Percentiles rank a stretch among this genome's conserved stretches.
Evolutionary conservation across 2,329 filamentous ascomycete genomes (phyloP).

Genomic region (Fusarium redolens): DNA sequence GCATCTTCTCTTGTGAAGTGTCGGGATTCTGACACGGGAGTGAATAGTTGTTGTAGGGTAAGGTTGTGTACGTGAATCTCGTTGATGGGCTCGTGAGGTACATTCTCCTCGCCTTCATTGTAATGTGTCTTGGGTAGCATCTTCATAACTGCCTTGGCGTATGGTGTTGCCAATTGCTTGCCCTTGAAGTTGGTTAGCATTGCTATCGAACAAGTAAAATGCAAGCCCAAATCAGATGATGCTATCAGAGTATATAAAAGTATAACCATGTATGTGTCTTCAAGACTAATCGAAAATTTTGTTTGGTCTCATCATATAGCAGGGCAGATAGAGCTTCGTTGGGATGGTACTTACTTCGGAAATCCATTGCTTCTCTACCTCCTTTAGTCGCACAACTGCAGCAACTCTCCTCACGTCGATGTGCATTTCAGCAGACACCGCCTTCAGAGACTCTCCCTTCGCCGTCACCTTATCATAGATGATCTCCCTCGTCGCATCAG

Average conservation of each 20-base stretch:
- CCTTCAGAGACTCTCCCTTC: constrained; percentile 76
- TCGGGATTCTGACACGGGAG: constrained; percentile 71
- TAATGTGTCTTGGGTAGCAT: constrained; percentile 83
- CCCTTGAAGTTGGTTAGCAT: constrained; percentile 63
- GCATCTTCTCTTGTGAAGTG: constrained; percentile 74
- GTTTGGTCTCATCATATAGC: constrained; percentile 69
- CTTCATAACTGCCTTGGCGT: constrained; percentile 77
- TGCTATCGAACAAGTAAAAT: background rate
- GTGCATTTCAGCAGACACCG: constrained; percentile 79
- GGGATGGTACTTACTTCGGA: constrained; percentile 71
- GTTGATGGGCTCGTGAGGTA: constrained; percentile 70
- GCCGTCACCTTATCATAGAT: constrained; percentile 77
- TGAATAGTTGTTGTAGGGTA: constrained; percentile 73
- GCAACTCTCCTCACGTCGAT: constrained; percentile 87
- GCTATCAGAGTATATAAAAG: constrained; percentile 46
- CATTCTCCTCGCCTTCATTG: constrained; percentile 60
- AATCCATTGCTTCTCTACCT: constrained; percentile 83
- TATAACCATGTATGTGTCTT: constrained; percentile 95
- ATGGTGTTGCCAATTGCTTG: constrained; percentile 80
- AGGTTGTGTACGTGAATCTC: constrained; percentile 71
- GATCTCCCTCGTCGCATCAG: constrained; percentile 76
- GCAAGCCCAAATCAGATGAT: constrained; percentile 19
- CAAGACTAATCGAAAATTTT: constrained; percentile 99
- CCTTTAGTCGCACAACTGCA: constrained; percentile 86
- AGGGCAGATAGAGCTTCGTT: background rate